These are phyloP conservation scores for Diddensiella transvaalensis DNA, from an alignment of 805 yeast species.

Conservation along the genomic window DNA sequence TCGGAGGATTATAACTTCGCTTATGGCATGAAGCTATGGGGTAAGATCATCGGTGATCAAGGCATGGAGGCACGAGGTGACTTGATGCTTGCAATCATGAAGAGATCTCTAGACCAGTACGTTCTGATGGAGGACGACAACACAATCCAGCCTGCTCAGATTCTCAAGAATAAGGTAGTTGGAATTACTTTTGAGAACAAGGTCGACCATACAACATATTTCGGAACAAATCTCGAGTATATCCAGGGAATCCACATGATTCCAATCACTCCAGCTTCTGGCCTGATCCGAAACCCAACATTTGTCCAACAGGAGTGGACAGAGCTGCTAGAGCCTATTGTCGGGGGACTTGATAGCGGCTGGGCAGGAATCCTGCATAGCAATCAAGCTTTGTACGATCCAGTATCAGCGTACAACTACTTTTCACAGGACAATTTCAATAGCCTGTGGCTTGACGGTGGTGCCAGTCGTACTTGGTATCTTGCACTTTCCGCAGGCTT, in stretches of 20 bases:
- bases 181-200: conserved; percentile 81
- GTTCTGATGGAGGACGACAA: conserved; percentile 50
- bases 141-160: conserved; percentile 48
- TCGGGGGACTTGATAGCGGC: conserved; percentile 42
- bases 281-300: conserved; percentile 47
- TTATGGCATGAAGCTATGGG: conserved; percentile 74
- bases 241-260: conserved; percentile 82
- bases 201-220: conserved; percentile 69
- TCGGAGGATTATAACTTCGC: conserved; percentile 74
- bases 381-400: conserved; percentile 72
- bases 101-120: conserved; percentile 53
- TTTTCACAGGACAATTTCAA: conserved; percentile 55
- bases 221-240: conserved; percentile 60
- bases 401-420: conserved; percentile 56
- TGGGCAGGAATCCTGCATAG: conserved; percentile 72
- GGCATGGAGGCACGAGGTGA: conserved; percentile 57
- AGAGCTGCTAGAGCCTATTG: conserved; percentile 42
- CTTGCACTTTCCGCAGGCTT: conserved; percentile 60
- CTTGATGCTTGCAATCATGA: conserved; percentile 56
- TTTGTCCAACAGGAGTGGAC: conserved; percentile 61
- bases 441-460: conserved; percentile 63
- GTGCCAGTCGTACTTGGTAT: conserved; percentile 86
- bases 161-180: conserved; percentile 60
- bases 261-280: conserved; percentile 63
- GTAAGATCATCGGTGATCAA: conserved; percentile 50